Evolutionary conservation across 371 early-diverging fungal genomes (phyloP), one percentile per base, ranked within the genome.

Genomic region (Actinomortierella wolfii): DNA sequence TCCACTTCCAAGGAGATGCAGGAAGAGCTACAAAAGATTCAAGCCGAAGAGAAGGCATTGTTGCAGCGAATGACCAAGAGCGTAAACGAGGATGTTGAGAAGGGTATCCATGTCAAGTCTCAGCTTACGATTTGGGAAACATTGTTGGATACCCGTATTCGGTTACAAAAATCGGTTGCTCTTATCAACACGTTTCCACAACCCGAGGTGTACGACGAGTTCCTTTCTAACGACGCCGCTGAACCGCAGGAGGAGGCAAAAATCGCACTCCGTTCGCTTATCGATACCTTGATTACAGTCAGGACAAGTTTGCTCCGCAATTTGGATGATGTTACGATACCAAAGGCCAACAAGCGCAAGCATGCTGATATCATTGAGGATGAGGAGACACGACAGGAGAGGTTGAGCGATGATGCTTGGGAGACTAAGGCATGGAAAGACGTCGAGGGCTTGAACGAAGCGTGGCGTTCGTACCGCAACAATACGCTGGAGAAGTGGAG

Each of bases 401-500:
- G 81, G 61, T 66, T 81, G 56, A 79, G 79, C 51, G 90, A 91
- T 7, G 87, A 82, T 56, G 78, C 67, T 20, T 77, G 77, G 59
- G 82, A 81, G 49, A 59, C 77, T 28, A 86, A 84, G 17, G 78
- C 81, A 11, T 86, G 89, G 90, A 65, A 82, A 18, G 91, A 88
- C 56, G 79, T 90, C 9, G 81, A 84, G 43, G 77, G 82, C 51
- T 53, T 93, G 41, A 79, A 85, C 53, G 79, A 78, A 13, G 70
- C 79, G 75, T 84, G 80, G 78, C 78, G 78, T 14, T 82, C 89
- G 1, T 97, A 82, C 81, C 92, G 94, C 25, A 84, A 94, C 67
- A 80, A 83, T 53, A 93, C 94, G 2, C 79, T 97, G 48, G 95
- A 95, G 45, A 96, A 95, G 68, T 97, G 98, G 98, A 88, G 88